Percentiles rank a stretch among this genome's conserved stretches.
Evolutionary conservation across 495 filamentous ascomycete genomes (phyloP).

Genomic region (Terfezia claveryi): DNA sequence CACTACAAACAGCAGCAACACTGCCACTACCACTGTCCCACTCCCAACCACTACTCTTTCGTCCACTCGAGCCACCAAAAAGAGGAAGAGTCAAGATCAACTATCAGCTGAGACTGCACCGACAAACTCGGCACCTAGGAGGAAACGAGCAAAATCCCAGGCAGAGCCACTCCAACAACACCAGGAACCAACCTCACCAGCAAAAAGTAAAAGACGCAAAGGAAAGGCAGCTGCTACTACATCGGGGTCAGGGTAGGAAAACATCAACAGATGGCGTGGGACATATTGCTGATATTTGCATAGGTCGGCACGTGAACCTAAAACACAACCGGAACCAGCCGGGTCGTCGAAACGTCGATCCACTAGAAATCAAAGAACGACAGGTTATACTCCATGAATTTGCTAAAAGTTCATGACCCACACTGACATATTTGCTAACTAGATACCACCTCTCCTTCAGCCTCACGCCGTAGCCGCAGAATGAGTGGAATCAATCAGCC

Average conservation of each 20-base stretch:
- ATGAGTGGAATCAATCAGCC: constrained; percentile 24
- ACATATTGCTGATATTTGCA: no score
- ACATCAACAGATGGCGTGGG: no score
- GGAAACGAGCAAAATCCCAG: neutral
- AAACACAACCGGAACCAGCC: constrained; percentile 4
- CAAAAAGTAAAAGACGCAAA: constrained; percentile 34
- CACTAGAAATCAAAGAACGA: constrained; percentile 3
- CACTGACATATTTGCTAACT: neutral
- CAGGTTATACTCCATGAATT: constrained; percentile 5
- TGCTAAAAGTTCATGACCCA: constrained; percentile 16
- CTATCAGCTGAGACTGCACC: constrained; percentile 1
- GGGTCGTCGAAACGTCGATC: neutral
- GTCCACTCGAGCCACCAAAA: neutral
- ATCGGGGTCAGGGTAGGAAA: constrained; percentile 57
- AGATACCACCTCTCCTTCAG: constrained; percentile 20
- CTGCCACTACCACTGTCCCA: neutral
- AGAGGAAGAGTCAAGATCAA: constrained; percentile 1
- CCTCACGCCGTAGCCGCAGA: constrained; percentile 17
- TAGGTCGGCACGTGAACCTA: no score
- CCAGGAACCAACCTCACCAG: constrained; percentile 16
- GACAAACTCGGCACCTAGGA: neutral
- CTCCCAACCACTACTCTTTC: neutral
- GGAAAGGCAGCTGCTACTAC: constrained; percentile 44
- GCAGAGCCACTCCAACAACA: neutral
- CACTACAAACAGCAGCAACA: constrained; percentile 5